Evolutionary conservation across 148 eudicot species (phyloP), one percentile per base, ranked within the genome.

Genomic region (Arbutus unedo): DNA sequence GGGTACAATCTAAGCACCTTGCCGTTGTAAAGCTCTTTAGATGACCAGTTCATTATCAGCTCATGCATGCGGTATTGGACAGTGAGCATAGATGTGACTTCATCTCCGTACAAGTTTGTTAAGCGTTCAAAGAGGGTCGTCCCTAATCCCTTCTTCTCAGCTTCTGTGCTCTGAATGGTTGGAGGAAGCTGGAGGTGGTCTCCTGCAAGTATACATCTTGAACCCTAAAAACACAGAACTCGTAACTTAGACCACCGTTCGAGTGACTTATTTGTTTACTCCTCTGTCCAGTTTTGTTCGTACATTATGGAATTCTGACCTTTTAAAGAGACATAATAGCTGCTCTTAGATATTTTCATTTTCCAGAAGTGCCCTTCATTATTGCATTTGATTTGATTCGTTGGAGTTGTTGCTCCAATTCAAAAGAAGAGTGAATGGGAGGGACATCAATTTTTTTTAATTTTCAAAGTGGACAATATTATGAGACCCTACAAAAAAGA

Each of bases 51-150:
- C 99, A 96, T 96, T 45, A 96, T 89, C 68, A 87, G 98, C 85
- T 93, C 95, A 81, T 96, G 99, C 99, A 96, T 96, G 76, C 99
- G 95, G 87, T 96, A 96, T 86, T 96, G 99, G 81, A 96, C 95
- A 88, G 98, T 96, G 84, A 96, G 99, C 99, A 96, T 94, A 79
- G 98, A 93, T 81, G 66, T 93, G 82, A 91, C 88, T 71, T 93
- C 94, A 91, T 91, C 94, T 79, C 94, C 99, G 86, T 96, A 96
- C 88, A 94, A 86, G 79, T 96, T 93, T 44, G 97, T 94, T 60
- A 96, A 95, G 84, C 98, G 98, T 81, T 96, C 98, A 89, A 96
- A 96, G 67, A 96, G 90, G 57, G 99, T 96, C 88, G 87, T 91
- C 47, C 99, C 99, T 48, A 94, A 83, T 43, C 99, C 99, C 89